Conservation (phyloP, 2,329 filamentous ascomycete genomes). For the Pseudogymnoascus sp. region DNA sequence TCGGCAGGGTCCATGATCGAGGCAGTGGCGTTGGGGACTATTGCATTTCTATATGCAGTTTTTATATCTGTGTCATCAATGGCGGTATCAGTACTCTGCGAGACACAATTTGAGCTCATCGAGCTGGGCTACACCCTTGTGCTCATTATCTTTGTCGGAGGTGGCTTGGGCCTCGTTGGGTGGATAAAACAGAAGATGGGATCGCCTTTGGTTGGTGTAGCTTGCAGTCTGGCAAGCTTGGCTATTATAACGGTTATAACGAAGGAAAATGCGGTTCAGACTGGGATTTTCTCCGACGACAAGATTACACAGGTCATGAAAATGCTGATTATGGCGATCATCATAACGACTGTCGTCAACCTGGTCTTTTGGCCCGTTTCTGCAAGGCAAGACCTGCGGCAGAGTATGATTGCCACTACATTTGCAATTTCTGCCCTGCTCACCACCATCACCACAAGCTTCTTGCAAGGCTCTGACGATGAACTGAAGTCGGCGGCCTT, state of each 20-base stretch:
- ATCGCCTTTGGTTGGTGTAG: slow-evolving; percentile 74
- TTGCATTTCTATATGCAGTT: slow-evolving; percentile 72
- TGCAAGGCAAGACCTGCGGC: slow-evolving; percentile 64
- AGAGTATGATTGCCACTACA: slow-evolving; percentile 66
- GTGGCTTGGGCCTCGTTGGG: slow-evolving; percentile 76
- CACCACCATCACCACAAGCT: slow-evolving; percentile 71
- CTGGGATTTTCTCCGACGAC: slow-evolving; percentile 68
- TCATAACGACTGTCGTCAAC: slow-evolving; percentile 65
- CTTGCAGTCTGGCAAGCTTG: slow-evolving; percentile 77
- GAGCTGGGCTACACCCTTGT: slow-evolving; percentile 71
- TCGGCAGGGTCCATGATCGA: slow-evolving; percentile 86
- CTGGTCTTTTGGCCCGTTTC: slow-evolving; percentile 71
- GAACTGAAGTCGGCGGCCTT: slow-evolving; percentile 64
- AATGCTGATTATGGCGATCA: slow-evolving; percentile 73
- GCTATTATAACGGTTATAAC: slow-evolving; percentile 85
- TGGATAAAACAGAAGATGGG: slow-evolving; percentile 78
- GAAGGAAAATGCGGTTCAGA: slow-evolving; percentile 82
- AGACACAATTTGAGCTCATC: slow-evolving; percentile 56
- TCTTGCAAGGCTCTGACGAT: slow-evolving; percentile 73
- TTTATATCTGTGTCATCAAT: slow-evolving; percentile 76
- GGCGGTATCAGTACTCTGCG: slow-evolving; percentile 77
- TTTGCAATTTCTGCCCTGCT: slow-evolving; percentile 74
- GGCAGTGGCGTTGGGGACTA: slow-evolving; percentile 66
- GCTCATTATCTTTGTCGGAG: slow-evolving; percentile 75
- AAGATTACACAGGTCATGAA: slow-evolving; percentile 78